phyloP scores from a whole-genome alignment of 345 rosid genomes.

The Salix caprea region DNA sequence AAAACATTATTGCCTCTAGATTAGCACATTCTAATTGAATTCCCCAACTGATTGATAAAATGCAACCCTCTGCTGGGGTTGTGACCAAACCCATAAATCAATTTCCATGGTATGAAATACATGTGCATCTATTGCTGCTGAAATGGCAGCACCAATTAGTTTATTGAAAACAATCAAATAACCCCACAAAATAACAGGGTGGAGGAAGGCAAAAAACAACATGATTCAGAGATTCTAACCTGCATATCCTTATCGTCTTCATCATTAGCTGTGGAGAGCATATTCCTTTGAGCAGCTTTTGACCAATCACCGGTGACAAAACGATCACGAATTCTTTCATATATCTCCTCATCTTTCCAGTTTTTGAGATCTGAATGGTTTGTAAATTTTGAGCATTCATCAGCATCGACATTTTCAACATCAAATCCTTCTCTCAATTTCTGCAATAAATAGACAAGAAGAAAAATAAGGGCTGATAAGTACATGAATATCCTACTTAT shows the following conservation, averaged over 20 bases:
- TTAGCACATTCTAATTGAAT: too few relatives aligned
- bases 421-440: constrained; percentile 40
- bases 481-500: not conserved
- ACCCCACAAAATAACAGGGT: not conserved
- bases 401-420: constrained; percentile 38
- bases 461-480: not conserved
- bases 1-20: not conserved
- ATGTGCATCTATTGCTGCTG: not conserved
- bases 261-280: constrained; percentile 24
- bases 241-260: constrained; percentile 69
- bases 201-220: not conserved
- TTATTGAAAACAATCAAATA: not conserved
- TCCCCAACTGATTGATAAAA: not conserved
- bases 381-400: constrained; percentile 74
- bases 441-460: constrained; percentile 37
- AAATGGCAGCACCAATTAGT: not conserved
- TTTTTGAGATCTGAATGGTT: constrained; percentile 42
- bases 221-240: constrained; percentile 38
- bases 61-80: not conserved
- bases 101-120: not conserved
- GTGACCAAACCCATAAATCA: not conserved
- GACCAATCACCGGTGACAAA: constrained; percentile 93
- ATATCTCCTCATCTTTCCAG: constrained; percentile 63
- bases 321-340: constrained; percentile 73
- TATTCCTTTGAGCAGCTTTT: constrained; percentile 62